Evolutionary conservation across 148 eudicot species (phyloP), one percentile per base, ranked within the genome.

Genomic region (Hydrangea macrophylla): DNA sequence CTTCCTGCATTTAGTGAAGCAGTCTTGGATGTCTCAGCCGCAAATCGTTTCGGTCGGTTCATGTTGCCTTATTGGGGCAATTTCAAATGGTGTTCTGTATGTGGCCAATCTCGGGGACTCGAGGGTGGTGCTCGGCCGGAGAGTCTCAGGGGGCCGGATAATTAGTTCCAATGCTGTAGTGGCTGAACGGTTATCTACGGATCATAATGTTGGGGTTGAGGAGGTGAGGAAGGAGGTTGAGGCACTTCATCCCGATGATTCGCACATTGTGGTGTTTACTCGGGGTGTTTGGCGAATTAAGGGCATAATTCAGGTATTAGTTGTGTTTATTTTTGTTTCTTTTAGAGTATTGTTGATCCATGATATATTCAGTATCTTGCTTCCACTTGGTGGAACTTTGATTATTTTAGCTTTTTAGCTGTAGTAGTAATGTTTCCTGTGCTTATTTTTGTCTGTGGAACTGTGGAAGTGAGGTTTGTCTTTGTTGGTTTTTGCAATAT

Each of bases 61-160:
- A 39, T 76, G 79, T 59, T 76, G 79, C 71, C 75, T 76, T 22
- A 56, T 76, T 70, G 79, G 79, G 23, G 75, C 53, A 26, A 66
- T 76, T 62, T 51, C 75, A 10, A 67, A 76, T 25, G 68, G 58
- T 58, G 51, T 62, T 24, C 57, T 76, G 25, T 76, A 71, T 57
- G 80, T 76, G 62, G 80, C 80, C 6, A 76, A 76, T 65, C 64
- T 67, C 13, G 80, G 80, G 35, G 80, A 76, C 70, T 76, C 80
- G 7, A 66, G 80, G 57, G 80, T 59, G 1, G 80, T 76, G 72
- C 80, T 76, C 55, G 80, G 80, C 15, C 62, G 75, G 59, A 51
- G 64, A 55, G 69, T 56, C 0, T 40, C 42, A 7, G 37, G 15
- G 44, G 64, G 63, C 13, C 54, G 32, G 35, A 65, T 10, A 32